These are phyloP conservation scores for Colletotrichum sp. DNA, from an alignment of 2,329 filamentous ascomycete species.

Conservation along the genomic window DNA sequence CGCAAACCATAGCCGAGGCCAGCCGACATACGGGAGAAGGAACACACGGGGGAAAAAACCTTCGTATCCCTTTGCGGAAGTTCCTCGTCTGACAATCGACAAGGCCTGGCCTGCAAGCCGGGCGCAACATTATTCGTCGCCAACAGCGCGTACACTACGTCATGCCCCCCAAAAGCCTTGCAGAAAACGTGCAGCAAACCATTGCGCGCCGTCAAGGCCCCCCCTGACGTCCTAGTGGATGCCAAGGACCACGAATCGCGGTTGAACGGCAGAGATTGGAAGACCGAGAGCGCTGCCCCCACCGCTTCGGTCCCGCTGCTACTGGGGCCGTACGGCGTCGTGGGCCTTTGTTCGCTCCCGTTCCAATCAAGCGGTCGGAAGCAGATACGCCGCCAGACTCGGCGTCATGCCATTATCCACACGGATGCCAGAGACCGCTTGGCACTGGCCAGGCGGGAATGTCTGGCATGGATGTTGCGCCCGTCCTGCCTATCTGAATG, in stretches of 20 bases:
- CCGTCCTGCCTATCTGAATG: background rate
- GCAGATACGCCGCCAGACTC: background rate
- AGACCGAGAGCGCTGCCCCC: background rate
- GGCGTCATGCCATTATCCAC: conserved; percentile 4
- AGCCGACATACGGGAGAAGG: background rate
- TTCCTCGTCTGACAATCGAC: background rate
- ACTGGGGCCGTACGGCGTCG: background rate
- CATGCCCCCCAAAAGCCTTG: background rate
- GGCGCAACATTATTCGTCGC: background rate
- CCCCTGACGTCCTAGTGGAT: background rate
- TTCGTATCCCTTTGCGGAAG: background rate
- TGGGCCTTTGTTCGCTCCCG: background rate
- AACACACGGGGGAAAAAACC: background rate
- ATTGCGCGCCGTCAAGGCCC: background rate
- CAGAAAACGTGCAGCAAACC: background rate
- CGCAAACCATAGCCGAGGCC: background rate
- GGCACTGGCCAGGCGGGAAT: background rate
- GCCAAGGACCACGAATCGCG: background rate
- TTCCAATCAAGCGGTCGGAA: conserved; percentile 1
- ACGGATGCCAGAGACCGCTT: background rate
- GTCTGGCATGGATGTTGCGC: background rate
- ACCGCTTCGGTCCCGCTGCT: background rate
- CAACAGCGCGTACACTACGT: background rate
- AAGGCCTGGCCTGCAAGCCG: background rate
- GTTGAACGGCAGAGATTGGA: conserved; percentile 1